phyloP scores from a whole-genome alignment of 2,329 filamentous ascomycete species.

The Cercospora sojina region DNA sequence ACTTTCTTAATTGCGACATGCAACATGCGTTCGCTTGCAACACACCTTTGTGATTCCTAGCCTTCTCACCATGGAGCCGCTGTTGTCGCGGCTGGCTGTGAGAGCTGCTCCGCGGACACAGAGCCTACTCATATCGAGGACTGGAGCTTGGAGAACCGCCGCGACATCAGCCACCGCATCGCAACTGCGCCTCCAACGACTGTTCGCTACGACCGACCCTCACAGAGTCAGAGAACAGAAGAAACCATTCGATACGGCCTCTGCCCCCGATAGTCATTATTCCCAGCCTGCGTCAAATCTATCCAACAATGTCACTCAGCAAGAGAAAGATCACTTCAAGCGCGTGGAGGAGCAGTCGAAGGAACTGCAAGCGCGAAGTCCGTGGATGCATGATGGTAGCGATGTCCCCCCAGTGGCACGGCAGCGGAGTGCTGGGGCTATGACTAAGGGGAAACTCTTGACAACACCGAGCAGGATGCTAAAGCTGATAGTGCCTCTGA shows the following conservation, averaged over 20 bases:
- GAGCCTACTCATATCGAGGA: conserved; percentile 2
- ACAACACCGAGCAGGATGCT: conserved; percentile 78
- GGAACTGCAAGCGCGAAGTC: conserved; percentile 59
- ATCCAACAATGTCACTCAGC: conserved; percentile 46
- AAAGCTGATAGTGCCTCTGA: conserved; percentile 76
- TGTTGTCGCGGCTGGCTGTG: conserved; percentile 31
- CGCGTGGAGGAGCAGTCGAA: conserved; percentile 49
- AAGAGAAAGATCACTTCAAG: conserved; percentile 49
- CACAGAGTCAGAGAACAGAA: conserved; percentile 19
- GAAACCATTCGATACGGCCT: conserved; percentile 24
- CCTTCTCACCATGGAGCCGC: conserved; percentile 29
- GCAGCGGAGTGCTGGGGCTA: conserved; percentile 54
- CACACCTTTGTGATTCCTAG: not conserved
- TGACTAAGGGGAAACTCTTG: conserved; percentile 73
- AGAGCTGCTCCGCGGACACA: conserved; percentile 28
- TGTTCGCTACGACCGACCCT: conserved; percentile 14
- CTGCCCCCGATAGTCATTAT: conserved; percentile 34
- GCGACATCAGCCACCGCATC: conserved; percentile 12
- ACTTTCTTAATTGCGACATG: not conserved
- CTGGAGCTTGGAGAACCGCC: conserved; percentile 19
- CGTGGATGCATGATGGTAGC: conserved; percentile 65
- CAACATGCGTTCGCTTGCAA: not conserved
- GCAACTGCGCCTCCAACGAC: conserved; percentile 9
- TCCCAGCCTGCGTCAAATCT: conserved; percentile 41
- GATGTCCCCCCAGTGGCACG: conserved; percentile 57